phyloP scores from a whole-genome alignment of 1,284 basidiomycete species.

The Melampsora americana region DNA sequence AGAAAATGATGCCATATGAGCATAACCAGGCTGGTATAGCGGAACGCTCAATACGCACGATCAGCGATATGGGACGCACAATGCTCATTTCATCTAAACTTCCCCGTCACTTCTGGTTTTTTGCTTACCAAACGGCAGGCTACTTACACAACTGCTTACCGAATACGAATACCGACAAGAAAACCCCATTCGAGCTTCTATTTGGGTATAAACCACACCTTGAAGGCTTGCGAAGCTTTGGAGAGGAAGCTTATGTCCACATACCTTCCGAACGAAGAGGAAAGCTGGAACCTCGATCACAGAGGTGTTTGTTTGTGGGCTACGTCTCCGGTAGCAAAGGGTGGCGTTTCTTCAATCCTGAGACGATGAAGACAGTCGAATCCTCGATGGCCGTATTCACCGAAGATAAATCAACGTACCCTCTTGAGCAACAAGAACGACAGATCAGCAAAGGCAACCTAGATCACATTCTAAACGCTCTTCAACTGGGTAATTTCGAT shows the following conservation, averaged over 20 bases:
- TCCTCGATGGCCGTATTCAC: background rate
- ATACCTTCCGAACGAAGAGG: background rate
- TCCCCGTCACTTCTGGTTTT: background rate
- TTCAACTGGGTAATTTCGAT: too few relatives aligned
- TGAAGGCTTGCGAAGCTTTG: background rate
- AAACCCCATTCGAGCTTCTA: background rate
- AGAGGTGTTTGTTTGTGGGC: background rate
- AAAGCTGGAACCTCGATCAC: slow-evolving; percentile 8
- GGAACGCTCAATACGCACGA: background rate
- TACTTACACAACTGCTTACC: background rate
- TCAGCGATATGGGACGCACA: background rate
- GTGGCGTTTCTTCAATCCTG: background rate
- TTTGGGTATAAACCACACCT: slow-evolving; percentile 11
- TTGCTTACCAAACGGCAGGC: background rate
- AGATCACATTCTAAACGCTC: too few relatives aligned
- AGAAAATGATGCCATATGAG: slow-evolving; percentile 3
- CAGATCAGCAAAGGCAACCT: too few relatives aligned
- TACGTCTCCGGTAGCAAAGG: background rate
- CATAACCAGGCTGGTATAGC: slow-evolving; percentile 20
- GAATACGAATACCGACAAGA: background rate
- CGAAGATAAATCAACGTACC: background rate
- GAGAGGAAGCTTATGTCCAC: slow-evolving; percentile 10
- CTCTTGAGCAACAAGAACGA: background rate
- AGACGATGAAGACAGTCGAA: background rate
- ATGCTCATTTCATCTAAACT: background rate